These are phyloP conservation scores for Ustilago xerochloae DNA, from an alignment of 1,284 basidiomycete species.

Conservation along the genomic window DNA sequence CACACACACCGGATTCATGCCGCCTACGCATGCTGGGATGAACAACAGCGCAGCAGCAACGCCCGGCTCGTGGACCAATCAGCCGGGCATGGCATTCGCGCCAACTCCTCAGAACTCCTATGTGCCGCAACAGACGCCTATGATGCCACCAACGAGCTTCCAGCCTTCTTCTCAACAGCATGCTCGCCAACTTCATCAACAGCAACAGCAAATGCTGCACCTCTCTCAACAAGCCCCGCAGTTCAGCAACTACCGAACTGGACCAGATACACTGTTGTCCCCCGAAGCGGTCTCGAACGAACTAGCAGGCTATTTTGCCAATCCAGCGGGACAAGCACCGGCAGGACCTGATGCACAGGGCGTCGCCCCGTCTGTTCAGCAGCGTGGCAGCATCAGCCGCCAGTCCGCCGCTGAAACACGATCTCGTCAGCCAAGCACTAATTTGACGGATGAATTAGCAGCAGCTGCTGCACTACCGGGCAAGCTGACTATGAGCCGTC, in stretches of 20 bases:
- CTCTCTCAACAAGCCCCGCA: slow-evolving; percentile 28
- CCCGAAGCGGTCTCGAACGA: slow-evolving; percentile 32
- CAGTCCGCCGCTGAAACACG: slow-evolving; percentile 17
- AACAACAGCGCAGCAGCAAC: background rate
- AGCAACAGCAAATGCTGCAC: slow-evolving; percentile 25
- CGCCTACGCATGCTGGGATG: background rate
- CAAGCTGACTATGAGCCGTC: slow-evolving; percentile 42
- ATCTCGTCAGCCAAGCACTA: slow-evolving; percentile 37
- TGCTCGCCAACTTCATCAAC: slow-evolving; percentile 10
- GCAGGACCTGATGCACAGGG: too few relatives aligned
- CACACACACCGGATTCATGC: slow-evolving; percentile 17
- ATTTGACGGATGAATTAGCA: slow-evolving; percentile 19
- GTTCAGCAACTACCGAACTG: slow-evolving; percentile 34
- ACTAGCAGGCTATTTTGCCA: slow-evolving; percentile 28
- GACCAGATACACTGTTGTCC: slow-evolving; percentile 21
- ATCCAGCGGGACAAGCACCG: slow-evolving; percentile 2
- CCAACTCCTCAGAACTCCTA: slow-evolving; percentile 20
- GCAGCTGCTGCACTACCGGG: slow-evolving; percentile 12
- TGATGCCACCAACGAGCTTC: slow-evolving; percentile 12
- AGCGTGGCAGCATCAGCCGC: slow-evolving; percentile 10
- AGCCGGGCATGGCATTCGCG: slow-evolving; percentile 4
- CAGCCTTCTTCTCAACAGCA: slow-evolving; percentile 14
- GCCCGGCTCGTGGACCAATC: slow-evolving; percentile 27
- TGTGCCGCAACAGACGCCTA: slow-evolving; percentile 19
- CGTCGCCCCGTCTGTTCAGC: too few relatives aligned